Conservation (phyloP, 257 asterid species). For the Penstemon newberryi region DNA sequence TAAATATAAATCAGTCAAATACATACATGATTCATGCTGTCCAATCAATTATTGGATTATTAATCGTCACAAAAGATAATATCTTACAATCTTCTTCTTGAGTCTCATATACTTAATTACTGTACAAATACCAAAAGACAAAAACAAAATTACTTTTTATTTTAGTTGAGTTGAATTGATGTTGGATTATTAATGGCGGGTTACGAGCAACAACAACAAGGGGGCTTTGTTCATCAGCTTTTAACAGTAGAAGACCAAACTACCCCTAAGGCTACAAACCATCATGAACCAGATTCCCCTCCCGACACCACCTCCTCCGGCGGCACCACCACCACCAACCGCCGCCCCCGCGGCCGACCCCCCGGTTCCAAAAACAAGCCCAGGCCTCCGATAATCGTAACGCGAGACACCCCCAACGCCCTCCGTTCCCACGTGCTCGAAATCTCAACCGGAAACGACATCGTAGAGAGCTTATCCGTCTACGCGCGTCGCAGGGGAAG, state of each 20-base stretch:
- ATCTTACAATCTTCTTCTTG: no score
- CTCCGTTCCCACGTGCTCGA: conserved; percentile 71
- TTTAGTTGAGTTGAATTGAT: no score
- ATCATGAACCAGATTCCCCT: neutral
- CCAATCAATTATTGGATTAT: conserved; percentile 29
- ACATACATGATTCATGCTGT: neutral
- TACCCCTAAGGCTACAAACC: conserved; percentile 14
- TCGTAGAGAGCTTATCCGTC: conserved; percentile 47
- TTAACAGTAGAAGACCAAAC: conserved; percentile 23
- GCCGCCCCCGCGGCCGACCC: conserved; percentile 75
- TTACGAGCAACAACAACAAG: conserved; percentile 28
- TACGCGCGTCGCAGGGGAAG: conserved; percentile 68
- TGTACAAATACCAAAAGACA: no score
- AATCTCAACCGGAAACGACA: conserved; percentile 46
- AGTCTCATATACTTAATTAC: no score
- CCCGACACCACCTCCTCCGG: conserved; percentile 47
- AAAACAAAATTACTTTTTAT: no score
- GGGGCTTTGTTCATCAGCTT: conserved; percentile 41
- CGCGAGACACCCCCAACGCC: conserved; percentile 66
- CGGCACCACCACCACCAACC: conserved; percentile 38
- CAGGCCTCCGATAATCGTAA: conserved; percentile 63
- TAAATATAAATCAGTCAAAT: no score
- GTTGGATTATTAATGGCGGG: conserved; percentile 42
- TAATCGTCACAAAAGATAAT: no score
- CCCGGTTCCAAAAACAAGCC: conserved; percentile 73